These are phyloP conservation scores for Mycena indigotica DNA, from an alignment of 768 basidiomycete species.

Conservation along the genomic window DNA sequence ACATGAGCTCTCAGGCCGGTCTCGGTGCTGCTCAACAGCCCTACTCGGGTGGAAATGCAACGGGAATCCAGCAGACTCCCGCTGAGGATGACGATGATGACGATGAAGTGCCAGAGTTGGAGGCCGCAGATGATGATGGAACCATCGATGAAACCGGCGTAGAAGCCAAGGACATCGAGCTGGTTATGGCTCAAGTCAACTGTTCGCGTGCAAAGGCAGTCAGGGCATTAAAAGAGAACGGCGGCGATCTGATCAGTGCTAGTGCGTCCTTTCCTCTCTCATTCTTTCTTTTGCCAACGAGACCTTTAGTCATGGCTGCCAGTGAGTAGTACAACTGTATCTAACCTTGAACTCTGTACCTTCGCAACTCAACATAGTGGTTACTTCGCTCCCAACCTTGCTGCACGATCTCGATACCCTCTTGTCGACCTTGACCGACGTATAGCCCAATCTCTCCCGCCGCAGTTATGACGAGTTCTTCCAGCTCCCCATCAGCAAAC, in stretches of 20 bases:
- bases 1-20: conserved; percentile 79
- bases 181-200: conserved; percentile 85
- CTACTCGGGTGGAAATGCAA: conserved; percentile 53
- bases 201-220: conserved; percentile 93
- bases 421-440: conserved; percentile 42
- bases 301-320: conserved; percentile 89
- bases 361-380: conserved; percentile 76
- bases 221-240: conserved; percentile 84
- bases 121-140: conserved; percentile 79
- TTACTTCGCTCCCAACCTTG: conserved; percentile 89
- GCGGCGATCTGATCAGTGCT: conserved; percentile 94
- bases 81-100: conserved; percentile 65
- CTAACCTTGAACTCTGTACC: conserved; percentile 41
- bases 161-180: conserved; percentile 92
- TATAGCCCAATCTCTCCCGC: conserved; percentile 57
- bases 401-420: conserved; percentile 67
- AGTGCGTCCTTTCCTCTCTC: conserved; percentile 58
- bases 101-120: conserved; percentile 83
- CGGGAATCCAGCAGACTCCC: conserved; percentile 52
- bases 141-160: conserved; percentile 85
- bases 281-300: conserved; percentile 5
- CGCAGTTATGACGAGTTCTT: conserved; percentile 60
- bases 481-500: conserved; percentile 82
- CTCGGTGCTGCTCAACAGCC: conserved; percentile 69
- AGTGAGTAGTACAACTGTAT: conserved; percentile 65